phyloP scores from a whole-genome alignment of 129 eudicot species.

The Artemisia annua region DNA sequence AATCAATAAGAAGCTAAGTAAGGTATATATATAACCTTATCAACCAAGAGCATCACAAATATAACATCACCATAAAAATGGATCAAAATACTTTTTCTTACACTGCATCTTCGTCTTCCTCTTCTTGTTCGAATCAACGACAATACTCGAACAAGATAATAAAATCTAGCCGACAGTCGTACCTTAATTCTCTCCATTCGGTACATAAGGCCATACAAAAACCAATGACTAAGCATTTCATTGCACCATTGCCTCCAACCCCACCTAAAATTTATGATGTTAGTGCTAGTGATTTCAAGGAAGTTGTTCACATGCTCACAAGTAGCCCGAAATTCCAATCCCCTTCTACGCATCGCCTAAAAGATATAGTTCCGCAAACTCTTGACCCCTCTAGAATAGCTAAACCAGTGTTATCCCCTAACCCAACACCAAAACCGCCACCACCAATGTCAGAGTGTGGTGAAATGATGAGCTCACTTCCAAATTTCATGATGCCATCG shows the following conservation, averaged over 20 bases:
- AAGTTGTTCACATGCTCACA: slow-evolving; percentile 64
- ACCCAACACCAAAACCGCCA: neutral
- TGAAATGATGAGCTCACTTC: slow-evolving; percentile 8
- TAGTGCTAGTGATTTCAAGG: slow-evolving; percentile 45
- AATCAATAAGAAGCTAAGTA: too few species aligned
- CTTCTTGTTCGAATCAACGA: slow-evolving; percentile 22
- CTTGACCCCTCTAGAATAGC: slow-evolving; percentile 28
- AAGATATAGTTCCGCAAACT: slow-evolving; percentile 47
- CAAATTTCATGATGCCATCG: slow-evolving; percentile 15
- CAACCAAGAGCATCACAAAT: neutral
- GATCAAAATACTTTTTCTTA: neutral
- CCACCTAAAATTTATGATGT: slow-evolving; percentile 68
- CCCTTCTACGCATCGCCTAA: slow-evolving; percentile 27
- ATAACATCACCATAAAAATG: neutral
- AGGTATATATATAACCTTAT: neutral
- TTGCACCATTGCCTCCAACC: slow-evolving; percentile 57
- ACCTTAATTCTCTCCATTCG: slow-evolving; percentile 39
- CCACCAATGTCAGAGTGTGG: slow-evolving; percentile 10
- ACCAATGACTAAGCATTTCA: slow-evolving; percentile 45
- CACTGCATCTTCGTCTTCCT: slow-evolving; percentile 12
- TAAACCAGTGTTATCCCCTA: slow-evolving; percentile 2
- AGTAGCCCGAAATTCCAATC: slow-evolving; percentile 37
- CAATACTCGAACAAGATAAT: neutral
- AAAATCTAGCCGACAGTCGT: slow-evolving; percentile 18
- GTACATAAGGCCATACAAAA: slow-evolving; percentile 32